These are phyloP conservation scores for Neurospora sp. DNA, from an alignment of 495 filamentous ascomycete species.

Conservation along the genomic window DNA sequence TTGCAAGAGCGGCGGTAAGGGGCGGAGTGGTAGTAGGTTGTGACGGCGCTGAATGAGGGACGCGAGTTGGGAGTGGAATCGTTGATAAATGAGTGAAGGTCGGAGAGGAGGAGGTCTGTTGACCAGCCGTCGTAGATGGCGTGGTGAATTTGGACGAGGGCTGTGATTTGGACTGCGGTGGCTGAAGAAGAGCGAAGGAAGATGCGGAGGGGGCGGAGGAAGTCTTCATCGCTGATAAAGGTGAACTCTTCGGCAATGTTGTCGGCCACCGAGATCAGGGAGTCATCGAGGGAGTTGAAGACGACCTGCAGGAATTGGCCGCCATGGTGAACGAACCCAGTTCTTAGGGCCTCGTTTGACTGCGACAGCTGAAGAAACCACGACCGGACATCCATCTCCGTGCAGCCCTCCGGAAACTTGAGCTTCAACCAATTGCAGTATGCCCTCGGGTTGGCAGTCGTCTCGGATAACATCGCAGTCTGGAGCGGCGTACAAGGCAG, in stretches of 20 bases:
- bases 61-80: conserved; percentile 17
- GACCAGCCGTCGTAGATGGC: conserved; percentile 81
- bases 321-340: conserved; percentile 51
- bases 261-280: conserved; percentile 25
- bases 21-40: conserved; percentile 27
- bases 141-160: conserved; percentile 57
- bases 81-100: conserved; percentile 42
- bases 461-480: conserved; percentile 67
- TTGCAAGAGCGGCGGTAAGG: conserved; percentile 12
- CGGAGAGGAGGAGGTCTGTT: conserved; percentile 57
- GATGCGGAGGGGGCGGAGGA: conserved; percentile 49
- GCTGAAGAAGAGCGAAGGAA: conserved; percentile 29
- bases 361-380: conserved; percentile 40
- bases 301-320: conserved; percentile 51
- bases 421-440: conserved; percentile 73
- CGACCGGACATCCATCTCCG: conserved; percentile 23
- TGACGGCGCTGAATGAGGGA: conserved; percentile 43
- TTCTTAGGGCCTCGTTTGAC: conserved; percentile 55
- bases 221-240: conserved; percentile 20
- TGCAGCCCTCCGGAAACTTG: conserved; percentile 28
- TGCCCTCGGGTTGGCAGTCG: conserved; percentile 37
- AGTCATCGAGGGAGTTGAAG: conserved; percentile 39
- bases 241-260: conserved; percentile 18
- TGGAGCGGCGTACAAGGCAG: conserved; percentile 61
- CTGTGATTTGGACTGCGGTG: conserved; percentile 4